phyloP scores from a whole-genome alignment of 768 basidiomycete species.

The Dacryopinax primogenitus region DNA sequence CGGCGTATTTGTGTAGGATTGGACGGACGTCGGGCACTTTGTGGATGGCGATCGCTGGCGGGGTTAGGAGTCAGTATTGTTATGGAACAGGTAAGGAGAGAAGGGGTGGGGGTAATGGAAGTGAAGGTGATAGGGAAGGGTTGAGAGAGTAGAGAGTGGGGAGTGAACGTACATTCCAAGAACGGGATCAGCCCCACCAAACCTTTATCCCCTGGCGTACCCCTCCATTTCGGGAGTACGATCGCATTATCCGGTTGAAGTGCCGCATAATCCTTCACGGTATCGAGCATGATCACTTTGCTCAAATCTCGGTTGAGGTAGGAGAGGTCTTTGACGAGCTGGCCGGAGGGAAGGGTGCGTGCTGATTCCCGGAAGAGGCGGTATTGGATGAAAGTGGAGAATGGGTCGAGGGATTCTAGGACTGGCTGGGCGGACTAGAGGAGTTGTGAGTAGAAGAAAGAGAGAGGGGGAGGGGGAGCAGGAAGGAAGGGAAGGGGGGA shows the following conservation, averaged over 20 bases:
- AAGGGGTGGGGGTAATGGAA: no score
- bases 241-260: conserved; percentile 84
- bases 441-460: conserved; percentile 8
- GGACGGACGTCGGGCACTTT: conserved; percentile 77
- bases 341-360: conserved; percentile 63
- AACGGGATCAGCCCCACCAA: conserved; percentile 92
- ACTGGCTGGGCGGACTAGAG: conserved; percentile 75
- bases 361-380: conserved; percentile 89
- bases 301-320: conserved; percentile 89
- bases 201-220: conserved; percentile 58
- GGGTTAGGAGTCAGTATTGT: not conserved
- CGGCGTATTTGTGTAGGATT: conserved; percentile 69
- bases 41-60: conserved; percentile 80
- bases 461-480: not conserved
- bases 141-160: not conserved
- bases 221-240: conserved; percentile 74
- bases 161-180: conserved; percentile 58
- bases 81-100: no score
- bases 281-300: conserved; percentile 80
- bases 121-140: no score
- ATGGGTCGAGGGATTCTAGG: conserved; percentile 87
- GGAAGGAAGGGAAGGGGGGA: conserved; percentile 15
- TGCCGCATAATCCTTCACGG: conserved; percentile 58
- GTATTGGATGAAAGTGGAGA: conserved; percentile 77
- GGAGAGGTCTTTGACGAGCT: conserved; percentile 86